These are phyloP conservation scores for Rhypophila decipiens DNA, from an alignment of 495 filamentous ascomycete species.

Conservation along the genomic window DNA sequence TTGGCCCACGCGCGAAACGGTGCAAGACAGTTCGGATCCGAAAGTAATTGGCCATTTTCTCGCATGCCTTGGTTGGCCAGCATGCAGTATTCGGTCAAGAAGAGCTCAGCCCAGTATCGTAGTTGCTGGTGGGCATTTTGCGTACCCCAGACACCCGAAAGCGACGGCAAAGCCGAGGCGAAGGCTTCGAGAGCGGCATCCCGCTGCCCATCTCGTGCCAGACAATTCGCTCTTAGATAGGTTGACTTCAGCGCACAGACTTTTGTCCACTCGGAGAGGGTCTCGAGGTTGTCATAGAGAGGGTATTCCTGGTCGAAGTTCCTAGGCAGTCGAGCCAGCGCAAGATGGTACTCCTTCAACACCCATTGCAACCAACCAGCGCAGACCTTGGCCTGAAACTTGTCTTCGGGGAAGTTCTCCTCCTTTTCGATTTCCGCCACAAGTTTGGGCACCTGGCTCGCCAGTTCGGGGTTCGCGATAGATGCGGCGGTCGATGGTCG, in stretches of 20 bases:
- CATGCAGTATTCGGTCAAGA: slow-evolving; percentile 65
- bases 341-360: slow-evolving; percentile 58
- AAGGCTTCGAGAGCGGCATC: slow-evolving; percentile 58
- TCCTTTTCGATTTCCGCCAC: slow-evolving; percentile 61
- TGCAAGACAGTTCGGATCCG: slow-evolving; percentile 42
- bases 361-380: slow-evolving; percentile 78
- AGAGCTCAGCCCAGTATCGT: slow-evolving; percentile 69
- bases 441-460: slow-evolving; percentile 54
- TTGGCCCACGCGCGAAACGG: slow-evolving; percentile 58
- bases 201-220: slow-evolving; percentile 47
- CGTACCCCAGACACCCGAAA: slow-evolving; percentile 40
- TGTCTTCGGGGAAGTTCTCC: slow-evolving; percentile 54
- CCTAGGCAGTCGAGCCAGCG: slow-evolving; percentile 55
- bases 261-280: slow-evolving; percentile 63
- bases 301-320: slow-evolving; percentile 49
- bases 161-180: slow-evolving; percentile 53
- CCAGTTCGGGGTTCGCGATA: slow-evolving; percentile 30
- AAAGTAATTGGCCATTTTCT: slow-evolving; percentile 36
- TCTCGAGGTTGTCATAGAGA: slow-evolving; percentile 40
- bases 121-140: slow-evolving; percentile 50
- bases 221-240: slow-evolving; percentile 68
- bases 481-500: slow-evolving; percentile 31
- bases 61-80: slow-evolving; percentile 52
- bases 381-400: slow-evolving; percentile 73
- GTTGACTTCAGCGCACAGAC: slow-evolving; percentile 72